Conservation (phyloP, 139 green algal species). For the Yamagishiella unicocca region DNA sequence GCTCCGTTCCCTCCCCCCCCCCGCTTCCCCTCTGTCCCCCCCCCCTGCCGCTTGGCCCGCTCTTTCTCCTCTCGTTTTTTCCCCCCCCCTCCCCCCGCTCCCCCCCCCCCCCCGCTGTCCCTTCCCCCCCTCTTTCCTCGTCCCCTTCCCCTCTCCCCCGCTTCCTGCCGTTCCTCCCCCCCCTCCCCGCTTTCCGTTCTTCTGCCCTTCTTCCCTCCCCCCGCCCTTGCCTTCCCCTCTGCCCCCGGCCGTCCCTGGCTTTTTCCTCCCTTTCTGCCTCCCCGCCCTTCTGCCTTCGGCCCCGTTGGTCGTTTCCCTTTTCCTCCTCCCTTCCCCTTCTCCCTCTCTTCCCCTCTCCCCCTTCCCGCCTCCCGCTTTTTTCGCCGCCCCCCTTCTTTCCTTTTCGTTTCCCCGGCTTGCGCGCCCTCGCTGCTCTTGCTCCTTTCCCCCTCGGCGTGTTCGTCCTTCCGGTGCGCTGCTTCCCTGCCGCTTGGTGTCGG, state of each 20-base stretch:
- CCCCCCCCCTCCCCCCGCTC: too few relatives aligned
- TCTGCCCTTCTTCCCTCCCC: not conserved
- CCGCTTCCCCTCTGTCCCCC: not conserved
- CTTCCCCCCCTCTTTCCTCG: not conserved
- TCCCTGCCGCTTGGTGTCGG: not conserved
- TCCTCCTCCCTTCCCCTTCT: not conserved
- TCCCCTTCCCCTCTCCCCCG: not conserved
- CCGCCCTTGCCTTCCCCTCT: not conserved
- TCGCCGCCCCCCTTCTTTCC: not conserved
- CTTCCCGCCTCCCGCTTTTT: not conserved
- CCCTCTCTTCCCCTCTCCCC: not conserved
- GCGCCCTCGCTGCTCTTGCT: not conserved
- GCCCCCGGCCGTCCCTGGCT: not conserved
- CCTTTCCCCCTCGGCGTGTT: not conserved
- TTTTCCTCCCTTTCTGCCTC: not conserved
- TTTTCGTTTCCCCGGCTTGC: not conserved
- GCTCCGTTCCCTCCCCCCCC: not conserved
- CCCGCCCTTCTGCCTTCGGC: not conserved
- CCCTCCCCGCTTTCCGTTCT: not conserved
- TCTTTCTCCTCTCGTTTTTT: not conserved
- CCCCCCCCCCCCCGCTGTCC: too few relatives aligned
- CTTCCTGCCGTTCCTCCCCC: not conserved
- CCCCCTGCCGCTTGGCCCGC: not conserved
- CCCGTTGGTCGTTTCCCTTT: not conserved
- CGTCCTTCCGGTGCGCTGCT: not conserved